Conservation (phyloP, 1,139 yeast species). For the Hanseniaspora sp. region DNA sequence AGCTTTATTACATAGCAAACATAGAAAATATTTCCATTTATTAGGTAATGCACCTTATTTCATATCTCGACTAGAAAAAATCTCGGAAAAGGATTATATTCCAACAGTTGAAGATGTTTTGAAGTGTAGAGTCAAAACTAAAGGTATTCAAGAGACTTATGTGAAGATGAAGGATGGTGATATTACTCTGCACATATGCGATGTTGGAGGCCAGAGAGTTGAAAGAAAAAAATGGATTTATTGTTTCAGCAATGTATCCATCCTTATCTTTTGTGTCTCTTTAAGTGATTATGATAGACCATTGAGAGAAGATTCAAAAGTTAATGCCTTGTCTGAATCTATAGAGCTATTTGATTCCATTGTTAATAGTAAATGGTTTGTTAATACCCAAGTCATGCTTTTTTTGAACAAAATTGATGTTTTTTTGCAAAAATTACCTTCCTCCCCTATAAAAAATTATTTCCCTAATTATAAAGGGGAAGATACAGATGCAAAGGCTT, state of each 20-base stretch:
- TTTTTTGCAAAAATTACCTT: constrained; percentile 72
- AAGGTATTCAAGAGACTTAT: constrained; percentile 77
- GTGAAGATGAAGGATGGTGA: constrained; percentile 60
- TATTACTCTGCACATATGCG: constrained; percentile 69
- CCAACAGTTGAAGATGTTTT: constrained; percentile 71
- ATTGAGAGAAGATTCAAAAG: constrained; percentile 63
- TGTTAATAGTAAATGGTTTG: constrained; percentile 88
- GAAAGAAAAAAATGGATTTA: constrained; percentile 94
- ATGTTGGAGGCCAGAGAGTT: constrained; percentile 89
- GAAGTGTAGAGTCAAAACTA: constrained; percentile 81
- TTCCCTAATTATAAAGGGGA: constrained; percentile 80
- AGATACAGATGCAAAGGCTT: constrained; percentile 80
- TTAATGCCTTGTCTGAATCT: constrained; percentile 78
- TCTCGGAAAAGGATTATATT: constrained; percentile 47
- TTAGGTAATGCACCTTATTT: constrained; percentile 83
- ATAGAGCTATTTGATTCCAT: constrained; percentile 78
- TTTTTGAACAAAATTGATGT: constrained; percentile 84
- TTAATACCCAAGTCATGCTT: constrained; percentile 71
- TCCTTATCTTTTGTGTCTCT: constrained; percentile 83
- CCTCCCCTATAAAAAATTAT: constrained; percentile 68
- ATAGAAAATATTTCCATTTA: constrained; percentile 66
- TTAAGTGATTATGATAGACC: constrained; percentile 84
- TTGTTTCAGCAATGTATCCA: constrained; percentile 84
- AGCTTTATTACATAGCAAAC: constrained; percentile 41
- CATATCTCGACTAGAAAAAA: constrained; percentile 54